Evolutionary conservation across 1,284 basidiomycete species (phyloP), one percentile per base, ranked within the genome.

Genomic region (Ustilago bromivora): DNA sequence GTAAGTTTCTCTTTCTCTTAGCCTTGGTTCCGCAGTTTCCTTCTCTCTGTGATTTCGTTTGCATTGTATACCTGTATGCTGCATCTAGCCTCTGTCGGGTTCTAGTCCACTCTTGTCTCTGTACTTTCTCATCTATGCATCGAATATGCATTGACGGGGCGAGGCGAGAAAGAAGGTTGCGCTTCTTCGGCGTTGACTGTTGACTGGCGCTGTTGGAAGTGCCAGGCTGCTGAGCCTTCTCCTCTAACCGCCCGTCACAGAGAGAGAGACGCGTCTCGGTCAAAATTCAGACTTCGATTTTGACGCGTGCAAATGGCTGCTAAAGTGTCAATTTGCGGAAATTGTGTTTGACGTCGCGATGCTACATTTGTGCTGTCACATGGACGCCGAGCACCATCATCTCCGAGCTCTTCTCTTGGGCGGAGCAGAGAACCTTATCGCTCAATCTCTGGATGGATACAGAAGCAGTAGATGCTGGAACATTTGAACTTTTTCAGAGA

Each of bases 1-100:
- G 87, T 85, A 58, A 70, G 86, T 72, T 23, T 34, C 38, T 28
- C 56, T 47, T 54, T 4, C 35, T 12, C 32, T 15, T 40, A 28
- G 9, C 31, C 10, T 40, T 34, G 11, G 38, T 13, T 41, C 23
- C 54, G 38, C 38, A 23, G 10, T 34, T 4, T 15, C 9, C 31
- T 34, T 11, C n/a, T 35, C 32, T 41, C 23, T 46, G 4, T 13
- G 4, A 23, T 17, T 31, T 57, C 17, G 17, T 46, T 5, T 49
- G 6, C 34, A 49, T 35, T 23, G 36, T 34, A 19, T 28, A n/a
- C 7, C n/a, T 46, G 6, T 5, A 6, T 19, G n/a, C 23, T 28
- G n/a, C n/a, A 7, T 46, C 43, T 46, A 15, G n/a, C 7, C 11
- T 46, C 6, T 9, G 13, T 13, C 36, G 13, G 43, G 23, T 28